A percentile compares a stretch with the other conserved stretches of the same genome.
Conservation (phyloP, 106 monocot genomes). For the Alisma plantagoaquatica region DNA sequence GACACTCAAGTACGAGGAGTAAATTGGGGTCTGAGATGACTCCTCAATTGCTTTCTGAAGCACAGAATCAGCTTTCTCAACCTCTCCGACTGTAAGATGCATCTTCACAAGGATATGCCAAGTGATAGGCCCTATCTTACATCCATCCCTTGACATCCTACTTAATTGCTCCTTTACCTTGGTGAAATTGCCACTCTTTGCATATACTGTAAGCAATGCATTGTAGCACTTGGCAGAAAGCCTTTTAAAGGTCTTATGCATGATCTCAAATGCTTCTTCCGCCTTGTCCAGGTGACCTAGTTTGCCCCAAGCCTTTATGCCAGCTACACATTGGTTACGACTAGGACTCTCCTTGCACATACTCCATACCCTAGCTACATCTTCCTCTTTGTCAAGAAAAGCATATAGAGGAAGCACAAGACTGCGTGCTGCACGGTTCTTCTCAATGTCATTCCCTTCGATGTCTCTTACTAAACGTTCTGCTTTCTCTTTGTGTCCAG, state of each 20-base stretch:
- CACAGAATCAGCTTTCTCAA: slow-evolving; percentile 52
- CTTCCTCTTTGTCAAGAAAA: slow-evolving; percentile 29
- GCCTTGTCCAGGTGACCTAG: slow-evolving; percentile 45
- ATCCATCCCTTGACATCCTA: slow-evolving; percentile 42
- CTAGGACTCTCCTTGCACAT: slow-evolving; percentile 25
- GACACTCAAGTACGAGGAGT: slow-evolving; percentile 29
- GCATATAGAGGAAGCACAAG: slow-evolving; percentile 58
- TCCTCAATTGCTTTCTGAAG: slow-evolving; percentile 32
- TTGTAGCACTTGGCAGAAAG: slow-evolving; percentile 45
- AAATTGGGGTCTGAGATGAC: slow-evolving; percentile 29
- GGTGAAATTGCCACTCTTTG: slow-evolving; percentile 42
- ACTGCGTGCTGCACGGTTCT: slow-evolving; percentile 29
- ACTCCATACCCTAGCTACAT: slow-evolving; percentile 65
- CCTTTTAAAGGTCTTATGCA: slow-evolving; percentile 26
- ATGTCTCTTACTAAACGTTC: slow-evolving; percentile 39
- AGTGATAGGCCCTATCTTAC: slow-evolving; percentile 34
- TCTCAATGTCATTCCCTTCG: slow-evolving; percentile 42
- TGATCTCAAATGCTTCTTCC: slow-evolving; percentile 44
- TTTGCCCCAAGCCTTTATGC: slow-evolving; percentile 67
- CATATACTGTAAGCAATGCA: slow-evolving; percentile 49
- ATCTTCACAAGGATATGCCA: slow-evolving; percentile 64
- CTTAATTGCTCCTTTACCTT: slow-evolving; percentile 53
- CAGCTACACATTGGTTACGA: slow-evolving; percentile 33
- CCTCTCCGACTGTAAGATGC: slow-evolving; percentile 37
- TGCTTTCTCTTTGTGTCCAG: slow-evolving; percentile 50